phyloP scores from a whole-genome alignment of 495 filamentous ascomycete genomes.

The Penicillium alfredii region DNA sequence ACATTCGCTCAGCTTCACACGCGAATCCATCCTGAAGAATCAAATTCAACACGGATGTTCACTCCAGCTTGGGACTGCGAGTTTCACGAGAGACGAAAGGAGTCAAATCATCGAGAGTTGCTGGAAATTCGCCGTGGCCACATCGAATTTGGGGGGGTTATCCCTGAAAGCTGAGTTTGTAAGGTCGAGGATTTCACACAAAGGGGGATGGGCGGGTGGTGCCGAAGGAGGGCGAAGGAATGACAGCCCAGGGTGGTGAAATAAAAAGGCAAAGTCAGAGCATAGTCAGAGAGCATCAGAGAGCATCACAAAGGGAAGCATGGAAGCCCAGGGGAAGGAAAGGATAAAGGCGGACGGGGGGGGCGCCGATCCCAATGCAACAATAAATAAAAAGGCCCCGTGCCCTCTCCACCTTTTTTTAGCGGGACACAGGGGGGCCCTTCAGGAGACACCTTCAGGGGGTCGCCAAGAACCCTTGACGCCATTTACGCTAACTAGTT shows the following conservation, averaged over 20 bases:
- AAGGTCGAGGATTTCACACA: too few species aligned
- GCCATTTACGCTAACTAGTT: too few species aligned
- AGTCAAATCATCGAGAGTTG: neutral
- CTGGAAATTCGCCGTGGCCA: conserved; percentile 4
- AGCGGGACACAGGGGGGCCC: too few species aligned
- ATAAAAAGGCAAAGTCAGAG: conserved; percentile 5
- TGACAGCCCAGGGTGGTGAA: conserved; percentile 27
- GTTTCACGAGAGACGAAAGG: too few species aligned
- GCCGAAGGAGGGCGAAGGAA: conserved; percentile 30
- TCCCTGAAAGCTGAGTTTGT: too few species aligned
- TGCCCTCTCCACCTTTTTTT: too few species aligned
- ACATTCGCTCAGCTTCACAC: conserved; percentile 55
- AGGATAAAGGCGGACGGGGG: neutral
- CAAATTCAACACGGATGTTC: neutral
- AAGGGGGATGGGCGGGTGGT: conserved; percentile 11
- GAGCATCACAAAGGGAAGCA: conserved; percentile 4
- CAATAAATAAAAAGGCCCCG: neutral
- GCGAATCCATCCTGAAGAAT: conserved; percentile 40
- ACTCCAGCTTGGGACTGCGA: too few species aligned
- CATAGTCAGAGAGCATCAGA: conserved; percentile 9
- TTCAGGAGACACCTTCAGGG: too few species aligned
- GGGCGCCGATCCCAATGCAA: neutral
- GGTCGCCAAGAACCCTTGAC: too few species aligned
- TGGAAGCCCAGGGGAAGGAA: conserved; percentile 3
- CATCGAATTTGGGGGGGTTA: conserved; percentile 7